Evolutionary conservation across 2,329 filamentous ascomycete species (phyloP), one percentile per base, ranked within the genome.

Genomic region (Fusarium anthophilum): DNA sequence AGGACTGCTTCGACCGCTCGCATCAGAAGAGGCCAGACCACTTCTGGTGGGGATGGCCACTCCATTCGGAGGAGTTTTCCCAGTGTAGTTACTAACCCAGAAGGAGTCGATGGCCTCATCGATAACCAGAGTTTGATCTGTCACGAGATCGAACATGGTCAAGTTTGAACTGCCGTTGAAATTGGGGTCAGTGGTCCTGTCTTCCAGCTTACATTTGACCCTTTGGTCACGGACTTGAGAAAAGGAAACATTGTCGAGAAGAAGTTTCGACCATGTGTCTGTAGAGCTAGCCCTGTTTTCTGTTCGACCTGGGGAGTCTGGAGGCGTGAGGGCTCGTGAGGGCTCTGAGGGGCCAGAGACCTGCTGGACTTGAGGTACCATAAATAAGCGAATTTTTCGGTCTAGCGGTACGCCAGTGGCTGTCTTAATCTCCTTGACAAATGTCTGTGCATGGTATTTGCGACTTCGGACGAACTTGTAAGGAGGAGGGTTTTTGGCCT

Each of bases 351-450:
- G 82, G 69, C 61, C 82, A 48, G 75, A 73, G 20, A 79, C 80
- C 22, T 84, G 82, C 17, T 84, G 74, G 26, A 85, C 85, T 17
- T 88, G 83, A 59, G 79, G 75, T 22, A 96, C 85, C 64, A 90
- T 88, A 91, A 93, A 97, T 6, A 97, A 84, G 45, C 93, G 92
- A 38, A 98, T 91, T 80, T 94, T 96, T 63, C 90, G 92, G 18
- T 88, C 86, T 53, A 91, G 78, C 15, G 94, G 89, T 56, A 98
- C 91, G 18, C 89, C 88, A 3, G 91, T 87, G 43, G 90, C 86
- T 24, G 85, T 83, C 83, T 98, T 98, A 24, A 92, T 88, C 43
- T 92, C 87, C 74, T 88, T 91, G 38, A 98, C 80, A 80, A 98
- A 97, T n/a, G 89, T 86, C 77, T 94, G 89, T 68, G 92, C 93